These are phyloP conservation scores for Tylopilus sp. DNA, from an alignment of 768 basidiomycete genomes.

Conservation along the genomic window DNA sequence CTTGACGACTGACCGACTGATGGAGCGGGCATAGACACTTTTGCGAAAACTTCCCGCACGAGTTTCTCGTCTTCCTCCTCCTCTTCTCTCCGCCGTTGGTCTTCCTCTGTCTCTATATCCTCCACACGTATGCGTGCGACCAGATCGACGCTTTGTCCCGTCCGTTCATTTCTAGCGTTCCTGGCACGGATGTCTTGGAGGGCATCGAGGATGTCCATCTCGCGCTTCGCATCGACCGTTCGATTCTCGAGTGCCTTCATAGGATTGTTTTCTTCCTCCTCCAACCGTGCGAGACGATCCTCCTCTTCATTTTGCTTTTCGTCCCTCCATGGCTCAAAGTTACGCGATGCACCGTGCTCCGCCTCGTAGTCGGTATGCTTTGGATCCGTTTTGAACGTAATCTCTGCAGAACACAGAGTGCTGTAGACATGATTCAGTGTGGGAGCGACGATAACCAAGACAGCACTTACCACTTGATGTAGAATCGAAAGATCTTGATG, in stretches of 20 bases:
- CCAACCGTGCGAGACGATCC: slow-evolving; percentile 79
- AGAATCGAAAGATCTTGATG: slow-evolving; percentile 94
- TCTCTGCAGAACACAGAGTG: slow-evolving; percentile 94
- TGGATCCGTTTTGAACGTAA: slow-evolving; percentile 99
- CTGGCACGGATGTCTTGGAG: slow-evolving; percentile 87
- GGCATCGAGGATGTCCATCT: slow-evolving; percentile 98
- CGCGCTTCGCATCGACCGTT: slow-evolving; percentile 87
- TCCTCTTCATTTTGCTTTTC: slow-evolving; percentile 74
- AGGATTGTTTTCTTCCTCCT: slow-evolving; percentile 93
- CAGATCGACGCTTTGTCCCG: slow-evolving; percentile 73
- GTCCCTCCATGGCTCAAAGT: slow-evolving; percentile 97
- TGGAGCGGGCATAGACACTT: slow-evolving; percentile 45
- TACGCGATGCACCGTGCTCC: slow-evolving; percentile 95
- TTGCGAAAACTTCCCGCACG: slow-evolving; percentile 85
- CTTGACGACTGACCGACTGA: slow-evolving; percentile 20
- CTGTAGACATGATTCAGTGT: slow-evolving; percentile 40
- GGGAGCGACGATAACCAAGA: slow-evolving; percentile 3
- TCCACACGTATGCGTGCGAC: slow-evolving; percentile 57
- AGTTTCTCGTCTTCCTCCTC: slow-evolving; percentile 93
- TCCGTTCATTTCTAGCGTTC: slow-evolving; percentile 84
- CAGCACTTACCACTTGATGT: slow-evolving; percentile 75
- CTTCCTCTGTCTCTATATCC: slow-evolving; percentile 77
- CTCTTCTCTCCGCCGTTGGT: slow-evolving; percentile 59
- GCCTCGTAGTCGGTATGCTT: slow-evolving; percentile 93
- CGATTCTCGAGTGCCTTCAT: slow-evolving; percentile 97